Evolutionary conservation across 225 moss, liverwort and hornwort species (phyloP), one percentile per base, ranked within the genome.

Genomic region (Ulota crispa): DNA sequence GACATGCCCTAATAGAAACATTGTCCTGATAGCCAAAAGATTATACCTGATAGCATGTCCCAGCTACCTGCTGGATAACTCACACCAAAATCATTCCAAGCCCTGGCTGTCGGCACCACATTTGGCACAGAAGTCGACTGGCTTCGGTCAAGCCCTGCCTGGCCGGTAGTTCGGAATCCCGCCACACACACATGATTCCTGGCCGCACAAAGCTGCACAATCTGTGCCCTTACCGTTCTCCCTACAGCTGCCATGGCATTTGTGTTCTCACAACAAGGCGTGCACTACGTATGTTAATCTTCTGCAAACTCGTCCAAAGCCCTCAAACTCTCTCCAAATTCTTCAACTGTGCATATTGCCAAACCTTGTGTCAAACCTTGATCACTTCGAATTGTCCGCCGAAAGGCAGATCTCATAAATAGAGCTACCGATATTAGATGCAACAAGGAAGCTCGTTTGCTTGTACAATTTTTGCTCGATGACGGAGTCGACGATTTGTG

Each of bases 231-330:
- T 34, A 47, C 81, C 21, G 32, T 57, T 42, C 66, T 75, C 60
- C 59, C 83, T 20, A 72, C 19, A 12, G 70, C 72, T 52, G 79
- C 89, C 89, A 89, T 89, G 30, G 60, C 39, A 16, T 27, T 23
- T n/a, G 4, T 18, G 4, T 28, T 76, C 70, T 65, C 75, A 43
- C 71, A 26, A 34, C 1, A 24, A 24, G 24, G 47, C n/a, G 34
- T 11, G 23, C 60, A 61, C 20, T 1, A 9, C 13, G 31, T 8
- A 39, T 55, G 24, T 2, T 43, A 18, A 23, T 15, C 31, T 30
- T 27, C 2, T 1, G 76, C 15, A 63, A 63, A 41, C 24, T 7
- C 34, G 24, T 34, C 75, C 53, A 15, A 39, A 9, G 8, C 28
- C 12, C 52, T 28, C 13, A 18, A 64, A 59, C 4, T 7, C 39